A percentile compares a stretch with the other conserved stretches of the same genome.
These are phyloP conservation scores for Gossypium rotundifolium DNA, from an alignment of 345 rosid species.

Conservation along the genomic window DNA sequence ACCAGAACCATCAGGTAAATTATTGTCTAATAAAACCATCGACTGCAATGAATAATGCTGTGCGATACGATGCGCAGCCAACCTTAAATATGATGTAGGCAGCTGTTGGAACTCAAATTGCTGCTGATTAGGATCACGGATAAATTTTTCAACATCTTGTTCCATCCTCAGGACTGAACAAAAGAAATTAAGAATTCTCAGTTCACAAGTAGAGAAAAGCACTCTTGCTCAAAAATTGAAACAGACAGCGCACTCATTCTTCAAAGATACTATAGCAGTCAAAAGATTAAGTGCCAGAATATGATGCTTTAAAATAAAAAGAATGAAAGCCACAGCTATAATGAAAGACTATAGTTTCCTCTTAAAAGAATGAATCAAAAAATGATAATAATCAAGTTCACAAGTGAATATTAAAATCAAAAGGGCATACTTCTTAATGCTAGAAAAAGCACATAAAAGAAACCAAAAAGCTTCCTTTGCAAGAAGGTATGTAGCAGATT, in stretches of 20 bases:
- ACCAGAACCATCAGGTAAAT: slow-evolving; percentile 57
- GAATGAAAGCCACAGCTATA: background rate
- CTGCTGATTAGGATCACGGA: slow-evolving; percentile 50
- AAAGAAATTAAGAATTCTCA: background rate
- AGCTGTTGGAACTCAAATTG: slow-evolving; percentile 75
- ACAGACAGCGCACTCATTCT: background rate
- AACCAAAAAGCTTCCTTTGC: background rate
- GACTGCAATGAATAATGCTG: slow-evolving; percentile 78
- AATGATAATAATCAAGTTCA: background rate
- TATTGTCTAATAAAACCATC: slow-evolving; percentile 68
- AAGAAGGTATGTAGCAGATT: background rate
- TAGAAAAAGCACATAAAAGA: background rate
- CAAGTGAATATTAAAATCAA: background rate
- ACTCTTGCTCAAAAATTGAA: background rate
- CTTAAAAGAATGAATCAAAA: background rate
- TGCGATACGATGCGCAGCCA: slow-evolving; percentile 85
- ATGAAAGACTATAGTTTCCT: background rate
- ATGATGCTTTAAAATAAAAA: background rate
- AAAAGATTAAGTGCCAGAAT: background rate
- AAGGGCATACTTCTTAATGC: background rate
- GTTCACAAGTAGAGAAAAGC: background rate
- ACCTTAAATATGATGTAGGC: slow-evolving; percentile 68
- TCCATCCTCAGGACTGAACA: slow-evolving; percentile 69
- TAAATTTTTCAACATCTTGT: slow-evolving; percentile 71
- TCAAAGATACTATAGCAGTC: background rate